Evolutionary conservation across 1,284 basidiomycete species (phyloP), one percentile per base, ranked within the genome.

Genomic region (Ceratobasidium sp.): DNA sequence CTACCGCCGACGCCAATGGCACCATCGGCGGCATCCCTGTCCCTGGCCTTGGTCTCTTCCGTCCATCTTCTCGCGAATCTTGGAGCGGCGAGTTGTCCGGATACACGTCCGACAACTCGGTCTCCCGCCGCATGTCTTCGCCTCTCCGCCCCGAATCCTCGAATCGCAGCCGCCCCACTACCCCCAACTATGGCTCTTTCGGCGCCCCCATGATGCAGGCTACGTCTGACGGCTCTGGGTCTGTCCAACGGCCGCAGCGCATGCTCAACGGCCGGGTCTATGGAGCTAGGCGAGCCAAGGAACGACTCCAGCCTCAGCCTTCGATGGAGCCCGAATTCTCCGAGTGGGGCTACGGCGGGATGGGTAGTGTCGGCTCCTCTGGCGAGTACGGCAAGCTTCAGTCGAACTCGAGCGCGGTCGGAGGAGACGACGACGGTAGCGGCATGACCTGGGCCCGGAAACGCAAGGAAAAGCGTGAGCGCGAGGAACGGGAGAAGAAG

Each of bases 331-430:
- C 89, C 51, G 89, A 90, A 80, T 94, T 94, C 78, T 91, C 93
- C 31, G 92, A 93, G 80, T 94, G 92, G 92, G 92, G 92, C 0
- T 92, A 92, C 76, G 92, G 92, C 62, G 92, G 92, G 2, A 93
- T 93, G 92, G 92, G 92, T 34, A 88, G 86, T 68, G 83, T 76
- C 83, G 83, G 3, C 82, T 82, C 58, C 79, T 79, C 58, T 78
- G 79, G 58, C 76, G 68, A 78, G 76, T 76, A 81, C 80, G 77
- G 54, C 79, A 80, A 59, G 78, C 78, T 77, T 77, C 79, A 83
- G 75, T 82, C 83, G 77, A 80, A 76, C 51, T 79, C 79, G 1
- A 66, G 81, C 6, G 78, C 81, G 56, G 78, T 79, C 63, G 78
- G 80, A 7, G 79, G 75, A 39, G 79, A 75, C 8, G 86, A 92